Conservation (phyloP, 2,329 filamentous ascomycete genomes). For the Aspergillus jensenii region DNA sequence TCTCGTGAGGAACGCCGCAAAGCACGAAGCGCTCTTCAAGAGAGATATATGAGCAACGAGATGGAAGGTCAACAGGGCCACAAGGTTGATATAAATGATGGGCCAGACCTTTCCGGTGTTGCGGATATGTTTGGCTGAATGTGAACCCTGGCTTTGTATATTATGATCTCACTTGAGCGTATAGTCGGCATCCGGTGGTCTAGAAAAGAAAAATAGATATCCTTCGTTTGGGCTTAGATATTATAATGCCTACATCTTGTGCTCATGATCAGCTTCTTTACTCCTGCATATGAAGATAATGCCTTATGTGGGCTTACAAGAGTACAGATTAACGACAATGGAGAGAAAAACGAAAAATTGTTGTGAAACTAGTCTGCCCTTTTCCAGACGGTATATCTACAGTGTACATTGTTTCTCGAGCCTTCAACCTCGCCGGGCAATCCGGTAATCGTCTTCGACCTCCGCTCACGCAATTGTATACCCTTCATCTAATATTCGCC, state of each 20-base stretch:
- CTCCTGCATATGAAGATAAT: background rate
- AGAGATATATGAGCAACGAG: constrained; percentile 45
- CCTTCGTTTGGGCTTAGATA: background rate
- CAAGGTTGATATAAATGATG: constrained; percentile 46
- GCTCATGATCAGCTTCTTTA: background rate
- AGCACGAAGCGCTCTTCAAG: constrained; percentile 41
- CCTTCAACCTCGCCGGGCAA: background rate
- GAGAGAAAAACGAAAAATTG: constrained; percentile 10
- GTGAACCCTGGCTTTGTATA: constrained; percentile 16
- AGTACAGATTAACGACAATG: background rate
- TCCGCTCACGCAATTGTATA: background rate
- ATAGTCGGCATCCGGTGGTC: background rate
- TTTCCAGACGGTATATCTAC: constrained; percentile 36
- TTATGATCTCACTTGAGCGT: constrained; percentile 11
- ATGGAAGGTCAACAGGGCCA: constrained; percentile 42
- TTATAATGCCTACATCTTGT: background rate
- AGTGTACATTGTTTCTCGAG: constrained; percentile 20
- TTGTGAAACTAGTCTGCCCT: constrained; percentile 27
- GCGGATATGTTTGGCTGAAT: constrained; percentile 53
- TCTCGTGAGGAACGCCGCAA: constrained; percentile 43
- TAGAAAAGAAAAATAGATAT: constrained; percentile 4
- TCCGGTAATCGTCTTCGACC: background rate
- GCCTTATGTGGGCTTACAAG: background rate
- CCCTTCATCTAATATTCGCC: background rate
- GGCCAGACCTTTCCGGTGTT: constrained; percentile 52